These are phyloP conservation scores for Cavenderia fasciculata DNA, from an alignment of 78 protist species.

Conservation along the genomic window DNA sequence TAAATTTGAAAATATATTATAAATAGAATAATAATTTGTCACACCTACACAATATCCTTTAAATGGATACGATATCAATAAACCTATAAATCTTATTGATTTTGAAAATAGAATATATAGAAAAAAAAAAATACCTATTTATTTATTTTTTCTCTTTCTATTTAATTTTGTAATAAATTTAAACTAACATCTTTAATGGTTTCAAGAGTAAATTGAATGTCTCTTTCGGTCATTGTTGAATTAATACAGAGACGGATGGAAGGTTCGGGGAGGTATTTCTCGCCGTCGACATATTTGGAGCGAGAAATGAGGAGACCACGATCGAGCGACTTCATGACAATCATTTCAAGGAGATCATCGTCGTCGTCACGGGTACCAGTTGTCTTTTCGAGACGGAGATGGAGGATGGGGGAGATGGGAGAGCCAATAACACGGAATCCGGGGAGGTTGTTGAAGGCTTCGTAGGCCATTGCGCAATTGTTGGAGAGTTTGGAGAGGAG, in stretches of 20 bases:
- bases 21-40: no score
- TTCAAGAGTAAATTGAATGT: neutral
- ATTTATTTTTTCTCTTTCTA: no score
- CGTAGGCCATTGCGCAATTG: neutral
- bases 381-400: constrained; percentile 13
- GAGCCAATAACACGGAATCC: constrained; percentile 25
- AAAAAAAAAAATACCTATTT: no score
- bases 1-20: no score
- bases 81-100: no score
- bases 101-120: no score
- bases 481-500: constrained; percentile 9
- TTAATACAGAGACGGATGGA: constrained; percentile 73
- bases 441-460: constrained; percentile 1
- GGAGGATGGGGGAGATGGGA: constrained; percentile 70
- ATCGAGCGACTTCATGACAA: constrained; percentile 32
- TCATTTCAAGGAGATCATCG: constrained; percentile 33
- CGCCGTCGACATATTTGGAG: constrained; percentile 63
- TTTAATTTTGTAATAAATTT: no score
- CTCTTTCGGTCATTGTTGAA: constrained; percentile 9
- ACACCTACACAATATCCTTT: no score
- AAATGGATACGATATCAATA: no score
- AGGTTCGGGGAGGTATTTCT: constrained; percentile 75
- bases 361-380: constrained; percentile 13
- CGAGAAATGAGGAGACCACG: constrained; percentile 44
- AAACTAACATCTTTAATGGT: constrained; percentile 11